Conservation (phyloP, 2,329 filamentous ascomycete species). For the Trichophyton schoenleinii region DNA sequence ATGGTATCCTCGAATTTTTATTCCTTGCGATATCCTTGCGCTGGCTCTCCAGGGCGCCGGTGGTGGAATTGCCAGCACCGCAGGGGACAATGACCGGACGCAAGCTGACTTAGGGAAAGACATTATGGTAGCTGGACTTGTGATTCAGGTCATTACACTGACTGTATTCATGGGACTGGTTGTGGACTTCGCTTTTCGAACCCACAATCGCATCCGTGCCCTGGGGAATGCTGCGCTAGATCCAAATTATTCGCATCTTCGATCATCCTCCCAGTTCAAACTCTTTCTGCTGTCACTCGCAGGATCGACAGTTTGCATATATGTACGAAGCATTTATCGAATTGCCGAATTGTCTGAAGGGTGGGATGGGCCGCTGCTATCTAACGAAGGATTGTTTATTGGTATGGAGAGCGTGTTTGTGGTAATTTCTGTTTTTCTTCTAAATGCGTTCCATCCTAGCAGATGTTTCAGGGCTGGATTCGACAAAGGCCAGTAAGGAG, state of each 20-base stretch:
- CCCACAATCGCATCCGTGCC: constrained; percentile 6
- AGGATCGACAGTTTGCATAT: constrained; percentile 50
- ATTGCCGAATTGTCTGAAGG: constrained; percentile 54
- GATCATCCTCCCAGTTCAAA: constrained; percentile 25
- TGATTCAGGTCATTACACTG: constrained; percentile 31
- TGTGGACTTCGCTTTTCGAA: constrained; percentile 21
- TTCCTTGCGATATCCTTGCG: constrained; percentile 50
- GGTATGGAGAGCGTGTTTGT: constrained; percentile 40
- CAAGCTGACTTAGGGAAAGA: constrained; percentile 21
- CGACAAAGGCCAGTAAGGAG: not conserved
- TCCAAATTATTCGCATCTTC: constrained; percentile 9
- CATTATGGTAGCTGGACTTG: constrained; percentile 31
- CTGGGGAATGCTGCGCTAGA: constrained; percentile 6
- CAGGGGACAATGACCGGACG: constrained; percentile 16
- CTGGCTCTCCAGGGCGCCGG: constrained; percentile 50
- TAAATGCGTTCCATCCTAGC: constrained; percentile 40
- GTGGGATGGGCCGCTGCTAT: constrained; percentile 49
- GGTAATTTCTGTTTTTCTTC: constrained; percentile 14
- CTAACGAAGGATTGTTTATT: constrained; percentile 44
- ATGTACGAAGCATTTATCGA: constrained; percentile 53
- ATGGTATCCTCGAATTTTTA: constrained; percentile 38
- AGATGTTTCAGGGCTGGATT: constrained; percentile 10
- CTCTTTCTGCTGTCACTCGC: constrained; percentile 25
- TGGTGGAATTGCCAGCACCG: constrained; percentile 42
- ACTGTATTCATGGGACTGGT: constrained; percentile 21